Evolutionary conservation across 2,329 filamentous ascomycete species (phyloP).

Genomic region (Orbilia ellipsospora): DNA sequence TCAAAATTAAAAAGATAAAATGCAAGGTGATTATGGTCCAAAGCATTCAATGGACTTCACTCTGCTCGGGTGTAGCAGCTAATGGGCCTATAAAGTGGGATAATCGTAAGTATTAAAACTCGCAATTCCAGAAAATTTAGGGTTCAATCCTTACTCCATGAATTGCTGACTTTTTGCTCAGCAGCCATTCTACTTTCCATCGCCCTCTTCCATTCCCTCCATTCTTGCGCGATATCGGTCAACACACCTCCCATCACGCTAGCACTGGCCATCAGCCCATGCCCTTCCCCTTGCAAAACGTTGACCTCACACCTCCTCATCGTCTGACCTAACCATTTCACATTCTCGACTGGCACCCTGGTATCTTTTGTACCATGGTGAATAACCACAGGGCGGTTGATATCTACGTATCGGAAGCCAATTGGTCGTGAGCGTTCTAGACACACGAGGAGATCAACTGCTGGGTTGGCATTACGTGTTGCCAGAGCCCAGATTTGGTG

Average conservation of each 20-base stretch:
- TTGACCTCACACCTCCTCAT: conserved; percentile 94
- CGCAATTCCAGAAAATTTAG: not conserved
- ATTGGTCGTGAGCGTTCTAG: conserved; percentile 90
- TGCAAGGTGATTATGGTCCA: too few relatives aligned
- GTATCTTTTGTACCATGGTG: conserved; percentile 93
- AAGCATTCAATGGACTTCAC: conserved; percentile 40
- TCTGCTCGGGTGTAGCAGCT: conserved; percentile 47
- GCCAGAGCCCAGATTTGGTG: conserved; percentile 94
- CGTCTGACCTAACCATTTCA: conserved; percentile 90
- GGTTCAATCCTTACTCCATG: conserved; percentile 36
- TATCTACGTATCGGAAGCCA: conserved; percentile 96
- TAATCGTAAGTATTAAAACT: conserved; percentile 13
- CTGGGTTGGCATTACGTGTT: conserved; percentile 90
- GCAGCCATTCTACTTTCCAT: conserved; percentile 59
- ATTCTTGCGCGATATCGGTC: conserved; percentile 92
- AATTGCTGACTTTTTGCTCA: conserved; percentile 44
- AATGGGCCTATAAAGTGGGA: conserved; percentile 33
- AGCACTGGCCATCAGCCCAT: conserved; percentile 95
- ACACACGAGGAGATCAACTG: conserved; percentile 91
- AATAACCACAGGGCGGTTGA: conserved; percentile 88
- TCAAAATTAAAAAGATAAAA: not conserved
- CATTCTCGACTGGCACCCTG: conserved; percentile 92
- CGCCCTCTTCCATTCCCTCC: conserved; percentile 83
- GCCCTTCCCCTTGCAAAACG: conserved; percentile 88
- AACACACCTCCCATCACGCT: conserved; percentile 93